Conservation (phyloP, 1,139 yeast genomes). For the Lodderomyces theae region DNA sequence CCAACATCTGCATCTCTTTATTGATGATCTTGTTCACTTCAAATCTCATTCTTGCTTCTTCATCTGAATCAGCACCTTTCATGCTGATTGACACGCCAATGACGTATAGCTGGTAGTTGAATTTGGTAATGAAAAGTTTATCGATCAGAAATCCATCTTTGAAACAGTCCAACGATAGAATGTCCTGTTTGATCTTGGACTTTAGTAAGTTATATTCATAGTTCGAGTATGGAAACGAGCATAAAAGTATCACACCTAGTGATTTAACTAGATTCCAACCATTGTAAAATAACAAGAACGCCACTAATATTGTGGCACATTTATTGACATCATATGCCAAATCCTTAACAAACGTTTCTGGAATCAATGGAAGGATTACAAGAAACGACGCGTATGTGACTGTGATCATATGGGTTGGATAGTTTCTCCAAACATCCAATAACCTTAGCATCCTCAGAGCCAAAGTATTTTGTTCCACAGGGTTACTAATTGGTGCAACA, state of each 20-base stretch:
- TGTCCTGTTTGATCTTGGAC: constrained; percentile 31
- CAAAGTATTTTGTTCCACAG: neutral
- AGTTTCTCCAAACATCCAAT: constrained; percentile 29
- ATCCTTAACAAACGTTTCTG: constrained; percentile 26
- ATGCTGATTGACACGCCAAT: constrained; percentile 54
- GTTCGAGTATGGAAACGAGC: constrained; percentile 50
- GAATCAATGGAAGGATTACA: constrained; percentile 33
- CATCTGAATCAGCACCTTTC: constrained; percentile 71
- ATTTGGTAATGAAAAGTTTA: constrained; percentile 55
- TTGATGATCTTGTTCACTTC: constrained; percentile 51
- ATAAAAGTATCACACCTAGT: constrained; percentile 50
- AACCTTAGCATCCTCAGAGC: constrained; percentile 9
- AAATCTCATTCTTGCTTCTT: constrained; percentile 55
- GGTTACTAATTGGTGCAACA: neutral
- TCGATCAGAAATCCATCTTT: constrained; percentile 48
- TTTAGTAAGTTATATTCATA: constrained; percentile 39
- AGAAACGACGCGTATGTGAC: constrained; percentile 48
- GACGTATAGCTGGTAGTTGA: constrained; percentile 57
- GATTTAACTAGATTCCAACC: constrained; percentile 56
- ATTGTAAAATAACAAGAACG: constrained; percentile 46
- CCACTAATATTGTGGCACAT: constrained; percentile 48
- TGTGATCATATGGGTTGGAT: constrained; percentile 66
- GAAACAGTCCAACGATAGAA: constrained; percentile 48
- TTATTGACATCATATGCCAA: constrained; percentile 45
- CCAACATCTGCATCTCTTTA: constrained; percentile 23